Evolutionary conservation across 208 protist species (phyloP).

Genomic region (Entamoeba dispar): DNA sequence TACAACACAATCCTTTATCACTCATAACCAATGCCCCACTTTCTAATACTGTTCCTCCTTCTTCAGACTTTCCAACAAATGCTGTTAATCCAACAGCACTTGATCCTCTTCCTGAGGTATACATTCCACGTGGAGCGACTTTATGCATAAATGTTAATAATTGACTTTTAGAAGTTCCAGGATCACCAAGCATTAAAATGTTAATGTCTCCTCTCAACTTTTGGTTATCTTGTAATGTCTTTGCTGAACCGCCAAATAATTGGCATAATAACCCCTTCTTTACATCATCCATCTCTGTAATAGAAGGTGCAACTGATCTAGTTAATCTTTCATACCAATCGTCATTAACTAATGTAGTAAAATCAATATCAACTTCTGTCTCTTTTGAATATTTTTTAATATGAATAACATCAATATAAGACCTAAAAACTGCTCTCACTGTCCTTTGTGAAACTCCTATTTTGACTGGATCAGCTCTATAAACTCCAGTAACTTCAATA

Average conservation of each 20-base stretch:
- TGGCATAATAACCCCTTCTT: slow-evolving; percentile 11
- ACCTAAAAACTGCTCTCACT: slow-evolving; percentile 34
- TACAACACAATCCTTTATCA: slow-evolving; percentile 95
- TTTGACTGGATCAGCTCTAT: slow-evolving; percentile 64
- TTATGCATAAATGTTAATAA: background rate
- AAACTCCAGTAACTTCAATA: slow-evolving; percentile 87
- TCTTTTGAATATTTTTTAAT: background rate
- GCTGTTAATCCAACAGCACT: slow-evolving; percentile 94
- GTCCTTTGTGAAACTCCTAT: slow-evolving; percentile 66
- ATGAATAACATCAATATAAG: background rate
- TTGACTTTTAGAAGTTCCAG: slow-evolving; percentile 72
- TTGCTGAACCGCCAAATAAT: slow-evolving; percentile 64
- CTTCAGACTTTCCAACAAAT: slow-evolving; percentile 74
- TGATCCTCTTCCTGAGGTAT: slow-evolving; percentile 83
- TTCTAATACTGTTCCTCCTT: slow-evolving; percentile 87
- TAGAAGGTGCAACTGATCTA: slow-evolving; percentile 3
- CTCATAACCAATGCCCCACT: slow-evolving; percentile 77
- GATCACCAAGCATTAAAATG: slow-evolving; percentile 13
- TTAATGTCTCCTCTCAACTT: slow-evolving; percentile 6
- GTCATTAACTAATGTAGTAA: background rate
- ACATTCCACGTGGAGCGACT: background rate
- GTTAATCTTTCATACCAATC: slow-evolving; percentile 28
- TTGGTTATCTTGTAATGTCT: slow-evolving; percentile 27
- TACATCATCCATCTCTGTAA: slow-evolving; percentile 35
- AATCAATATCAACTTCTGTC: background rate